Evolutionary conservation across 257 asterid genomes (phyloP), one percentile per base, ranked within the genome.

Genomic region (Plantago ovata): DNA sequence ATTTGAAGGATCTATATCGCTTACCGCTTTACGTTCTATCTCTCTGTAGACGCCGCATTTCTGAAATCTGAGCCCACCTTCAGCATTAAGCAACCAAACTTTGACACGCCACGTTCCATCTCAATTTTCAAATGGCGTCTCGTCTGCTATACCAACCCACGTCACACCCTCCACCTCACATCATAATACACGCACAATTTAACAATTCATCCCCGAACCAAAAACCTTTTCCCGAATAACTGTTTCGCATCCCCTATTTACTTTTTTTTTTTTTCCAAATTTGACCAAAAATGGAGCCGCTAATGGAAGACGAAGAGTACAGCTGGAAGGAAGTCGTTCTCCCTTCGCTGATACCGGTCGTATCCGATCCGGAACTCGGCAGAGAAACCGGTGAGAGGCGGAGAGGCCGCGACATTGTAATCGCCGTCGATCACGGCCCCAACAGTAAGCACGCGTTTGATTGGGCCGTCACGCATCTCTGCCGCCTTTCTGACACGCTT

Each of bases 401-500:
- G 49, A 79, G 98, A 60, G 98, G 98, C 19, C 88, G 96, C 5
- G 95, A 88, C 52, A 76, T 92, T 6, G 18, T 92, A 39, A 68
- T 92, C 63, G 96, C 94, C 0, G 80, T 92, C 23, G 98, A 92
- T 80, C 96, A 92, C 41, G 95, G 95, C 4, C 95, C 95, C 13
- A 92, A 84, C 5, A 92, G 98, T 72, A 88, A 84, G 69, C 94
- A 77, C 84, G 98, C 96, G 53, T 92, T 92, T 65, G 86, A 92
- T 82, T 92, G 98, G 96, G 91, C 94, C 10, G 1, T 88, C 9
- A 74, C 87, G 13, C 96, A 92, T 68, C 79, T 88, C 51, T 88
- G 95, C 76, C 98, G 96, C 59, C 84, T 87, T 53, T 87, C 93
- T 48, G 96, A 88, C 56, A 92, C 95, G 19, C 13, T 92, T 51